Evolutionary conservation across 208 protist genomes (phyloP), one percentile per base, ranked within the genome.

Genomic region (Novymonas esmeraldas): DNA sequence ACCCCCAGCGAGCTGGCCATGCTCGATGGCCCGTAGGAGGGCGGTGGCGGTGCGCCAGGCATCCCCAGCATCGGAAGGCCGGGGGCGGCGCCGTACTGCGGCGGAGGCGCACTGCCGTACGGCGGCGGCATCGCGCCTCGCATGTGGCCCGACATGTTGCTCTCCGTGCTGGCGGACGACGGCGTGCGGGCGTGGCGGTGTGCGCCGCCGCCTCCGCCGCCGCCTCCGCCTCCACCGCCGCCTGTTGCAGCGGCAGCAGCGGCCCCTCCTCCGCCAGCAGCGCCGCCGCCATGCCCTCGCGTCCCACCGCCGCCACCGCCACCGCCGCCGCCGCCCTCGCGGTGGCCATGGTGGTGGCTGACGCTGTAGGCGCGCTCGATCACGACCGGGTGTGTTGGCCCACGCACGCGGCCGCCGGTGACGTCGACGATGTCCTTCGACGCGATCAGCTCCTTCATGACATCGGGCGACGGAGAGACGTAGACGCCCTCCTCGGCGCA

Each of bases 321-420:
- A 29, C 45, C 22, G 45, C 45, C 59, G 48, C 50, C 36, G 24
- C 46, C 49, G 46, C 50, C 36, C 42, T 54, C 54, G 59, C 68
- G 54, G 42, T 70, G 54, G 33, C 66, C 61, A 51, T 73, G 60
- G 34, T 76, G 67, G 38, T 71, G 68, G 33, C 63, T 79, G 49
- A 76, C 58, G 51, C 79, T 83, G 79, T 90, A 82, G 22, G 89
- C 79, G 49, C 82, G 85, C 70, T 95, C 89, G 49, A 95, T 85
- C 26, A 95, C 79, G 16, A 95, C 64, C 11, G 89, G 86, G 60
- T 95, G 85, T 11, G 80, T 86, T 18, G 89, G 89, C 2, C 89
- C 89, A 26, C 84, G 77, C 33, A 81, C 70, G 14, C 82, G 78
- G 7, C 86, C 75, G 5, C 76, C 76, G 18, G 65, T 71, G 9